Conservation (phyloP, 2,329 filamentous ascomycete genomes). For the Metarhizium robertsii region DNA sequence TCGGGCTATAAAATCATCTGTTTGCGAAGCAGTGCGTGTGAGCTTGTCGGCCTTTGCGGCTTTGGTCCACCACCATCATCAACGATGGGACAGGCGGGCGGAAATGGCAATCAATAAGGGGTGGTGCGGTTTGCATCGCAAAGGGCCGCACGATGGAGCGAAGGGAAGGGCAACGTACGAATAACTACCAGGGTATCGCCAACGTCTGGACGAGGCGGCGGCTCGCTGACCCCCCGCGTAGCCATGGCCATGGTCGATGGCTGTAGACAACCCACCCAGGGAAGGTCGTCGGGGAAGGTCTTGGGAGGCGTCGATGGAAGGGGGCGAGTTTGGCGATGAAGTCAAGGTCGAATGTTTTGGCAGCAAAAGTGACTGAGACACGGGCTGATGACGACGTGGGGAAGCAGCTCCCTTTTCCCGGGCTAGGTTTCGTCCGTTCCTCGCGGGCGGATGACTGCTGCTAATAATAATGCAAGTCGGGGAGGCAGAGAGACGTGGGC, state of each 20-base stretch:
- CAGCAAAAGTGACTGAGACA: background rate
- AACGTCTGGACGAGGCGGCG: conserved; percentile 42
- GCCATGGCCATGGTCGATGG: conserved; percentile 27
- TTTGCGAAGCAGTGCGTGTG: conserved; percentile 3
- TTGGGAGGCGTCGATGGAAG: background rate
- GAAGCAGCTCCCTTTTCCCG: background rate
- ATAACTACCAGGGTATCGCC: conserved; percentile 64
- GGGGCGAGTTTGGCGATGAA: background rate
- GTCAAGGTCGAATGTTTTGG: background rate
- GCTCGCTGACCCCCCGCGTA: conserved; percentile 26
- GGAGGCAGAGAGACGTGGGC: background rate
- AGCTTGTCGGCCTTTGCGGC: background rate
- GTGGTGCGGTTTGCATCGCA: background rate
- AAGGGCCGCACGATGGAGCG: conserved; percentile 14
- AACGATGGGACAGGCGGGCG: background rate
- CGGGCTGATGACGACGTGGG: background rate
- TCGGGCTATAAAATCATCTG: conserved; percentile 86
- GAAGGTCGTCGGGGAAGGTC: conserved; percentile 1
- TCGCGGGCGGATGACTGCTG: background rate
- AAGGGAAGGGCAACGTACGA: conserved; percentile 40
- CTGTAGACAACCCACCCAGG: background rate
- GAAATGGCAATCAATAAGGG: background rate
- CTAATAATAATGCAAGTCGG: background rate
- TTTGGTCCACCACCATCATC: background rate
- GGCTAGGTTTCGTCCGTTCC: too few relatives aligned